A percentile compares a stretch with the other conserved stretches of the same genome.
phyloP scores from a whole-genome alignment of 2,329 filamentous ascomycete genomes.

The Chaetomium sp. region DNA sequence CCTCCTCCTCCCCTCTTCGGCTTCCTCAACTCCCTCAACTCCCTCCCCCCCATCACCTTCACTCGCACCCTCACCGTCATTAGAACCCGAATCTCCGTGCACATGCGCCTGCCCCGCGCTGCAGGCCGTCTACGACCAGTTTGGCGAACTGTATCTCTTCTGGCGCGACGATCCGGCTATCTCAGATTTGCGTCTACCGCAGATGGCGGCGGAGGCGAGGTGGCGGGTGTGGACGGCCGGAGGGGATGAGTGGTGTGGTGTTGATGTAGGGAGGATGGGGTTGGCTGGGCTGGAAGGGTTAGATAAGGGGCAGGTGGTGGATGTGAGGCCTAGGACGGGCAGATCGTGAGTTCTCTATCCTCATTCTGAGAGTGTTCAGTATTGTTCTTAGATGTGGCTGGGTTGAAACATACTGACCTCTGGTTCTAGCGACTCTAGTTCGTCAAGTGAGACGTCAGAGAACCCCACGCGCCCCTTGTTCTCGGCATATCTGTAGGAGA shows the following conservation, averaged over 20 bases:
- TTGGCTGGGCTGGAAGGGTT: background rate
- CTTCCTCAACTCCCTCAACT: too few species aligned
- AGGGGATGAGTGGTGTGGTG: slow-evolving; percentile 5
- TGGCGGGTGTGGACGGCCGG: slow-evolving; percentile 21
- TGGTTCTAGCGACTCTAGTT: too few species aligned
- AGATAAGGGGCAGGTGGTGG: too few species aligned
- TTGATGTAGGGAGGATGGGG: too few species aligned
- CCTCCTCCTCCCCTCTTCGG: background rate
- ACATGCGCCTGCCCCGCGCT: slow-evolving; percentile 19
- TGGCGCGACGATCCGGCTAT: slow-evolving; percentile 23
- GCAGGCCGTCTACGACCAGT: slow-evolving; percentile 26
- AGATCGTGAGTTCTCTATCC: background rate
- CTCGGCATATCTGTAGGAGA: too few species aligned
- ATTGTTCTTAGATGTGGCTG: background rate
- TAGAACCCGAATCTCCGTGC: slow-evolving; percentile 1
- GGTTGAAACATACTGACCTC: too few species aligned
- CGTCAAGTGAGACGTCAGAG: too few species aligned
- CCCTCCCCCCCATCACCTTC: background rate
- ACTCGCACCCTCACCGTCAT: background rate
- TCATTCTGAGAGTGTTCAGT: background rate
- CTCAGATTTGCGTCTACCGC: slow-evolving; percentile 19
- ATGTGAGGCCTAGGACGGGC: background rate
- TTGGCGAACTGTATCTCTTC: slow-evolving; percentile 24
- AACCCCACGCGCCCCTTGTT: too few species aligned
- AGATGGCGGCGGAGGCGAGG: slow-evolving; percentile 20